phyloP scores from a whole-genome alignment of 768 basidiomycete genomes.

The Lentinula edodes region DNA sequence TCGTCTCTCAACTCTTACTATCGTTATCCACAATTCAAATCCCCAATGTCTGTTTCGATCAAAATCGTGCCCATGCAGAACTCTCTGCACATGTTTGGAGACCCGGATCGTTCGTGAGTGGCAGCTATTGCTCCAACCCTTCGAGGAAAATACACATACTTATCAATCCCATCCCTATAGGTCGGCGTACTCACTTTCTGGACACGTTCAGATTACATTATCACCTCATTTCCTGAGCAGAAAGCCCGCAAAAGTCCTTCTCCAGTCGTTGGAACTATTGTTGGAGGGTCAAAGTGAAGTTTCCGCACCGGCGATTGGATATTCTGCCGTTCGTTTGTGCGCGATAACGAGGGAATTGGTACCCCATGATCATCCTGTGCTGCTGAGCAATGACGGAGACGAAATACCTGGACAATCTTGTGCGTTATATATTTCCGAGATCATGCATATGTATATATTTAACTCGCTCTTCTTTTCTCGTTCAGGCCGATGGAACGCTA shows the following conservation, averaged over 20 bases:
- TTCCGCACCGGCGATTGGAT: slow-evolving; percentile 57
- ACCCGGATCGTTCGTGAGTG: slow-evolving; percentile 58
- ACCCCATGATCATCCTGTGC: slow-evolving; percentile 45
- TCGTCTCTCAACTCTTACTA: not conserved
- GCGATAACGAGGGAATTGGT: slow-evolving; percentile 59
- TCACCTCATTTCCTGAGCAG: slow-evolving; percentile 47
- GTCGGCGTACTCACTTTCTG: slow-evolving; percentile 83
- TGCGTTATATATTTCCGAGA: slow-evolving; percentile 19
- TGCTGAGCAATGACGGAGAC: slow-evolving; percentile 60
- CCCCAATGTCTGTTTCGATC: slow-evolving; percentile 59
- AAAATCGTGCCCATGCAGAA: slow-evolving; percentile 54
- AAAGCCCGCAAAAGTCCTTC: slow-evolving; percentile 43
- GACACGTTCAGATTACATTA: slow-evolving; percentile 66
- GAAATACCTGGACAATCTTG: slow-evolving; percentile 50
- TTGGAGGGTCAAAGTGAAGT: slow-evolving; percentile 88
- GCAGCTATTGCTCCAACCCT: not conserved
- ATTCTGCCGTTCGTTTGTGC: slow-evolving; percentile 65
- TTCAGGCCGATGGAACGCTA: slow-evolving; percentile 59
- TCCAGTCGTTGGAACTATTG: slow-evolving; percentile 66
- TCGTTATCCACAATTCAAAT: not conserved
- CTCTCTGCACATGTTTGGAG: slow-evolving; percentile 66
- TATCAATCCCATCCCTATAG: slow-evolving; percentile 31
- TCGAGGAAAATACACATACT: not conserved
- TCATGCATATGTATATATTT: not conserved
- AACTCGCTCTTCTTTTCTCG: not conserved